Base-by-base conservation (phyloP, 2,329 filamentous ascomycete species). In the Pseudocercospora macadamiae region DNA sequence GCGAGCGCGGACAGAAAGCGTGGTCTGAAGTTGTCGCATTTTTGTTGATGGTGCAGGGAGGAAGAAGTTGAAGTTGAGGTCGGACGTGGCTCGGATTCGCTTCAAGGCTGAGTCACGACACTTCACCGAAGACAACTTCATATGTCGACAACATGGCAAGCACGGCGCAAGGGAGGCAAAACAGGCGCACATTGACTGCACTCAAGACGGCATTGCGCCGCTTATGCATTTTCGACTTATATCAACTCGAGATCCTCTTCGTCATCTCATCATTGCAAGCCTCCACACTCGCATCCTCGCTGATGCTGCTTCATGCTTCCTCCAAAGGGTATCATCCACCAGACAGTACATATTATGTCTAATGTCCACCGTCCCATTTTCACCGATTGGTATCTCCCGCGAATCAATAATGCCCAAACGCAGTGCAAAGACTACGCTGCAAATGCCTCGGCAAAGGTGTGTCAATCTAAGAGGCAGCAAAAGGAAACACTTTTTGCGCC, bases 211-310 rank as follows among this genome's bases (percentile, higher is more conserved):
- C 56, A 9, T 39, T 18, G n/a, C 6, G 36, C 36, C 36, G 36
- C 51, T n/a, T 28, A 12, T 54, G 56, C 56, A 59, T 54, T 59
- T 59, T 39, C 45, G 36, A 19, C 21, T 56, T 51, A 47, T 47
- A 25, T 56, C 8, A 39, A 12, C 23, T 32, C 28, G 28, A 32
- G 28, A 32, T 32, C 28, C 36, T 55, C 30, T 21, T 26, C 19
- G 19, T 45, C 14, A 19, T 10, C 51, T 49, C 56, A 37, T 54
- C 56, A 49, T n/a, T 18, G 30, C 36, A 16, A 39, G 7, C 36
- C 6, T n/a, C n/a, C n/a, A 39, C 36, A 8, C 8, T 39, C 7
- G n/a, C 10, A 39, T 18, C 36, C 36, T 8, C 36, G n/a, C 36
- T n/a, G n/a, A 18, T 16, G 5, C n/a, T n/a, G 36, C 36, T 12